Evolutionary conservation across 805 yeast species (phyloP), one percentile per base, ranked within the genome.

Genomic region (Komagataella phaffii): DNA sequence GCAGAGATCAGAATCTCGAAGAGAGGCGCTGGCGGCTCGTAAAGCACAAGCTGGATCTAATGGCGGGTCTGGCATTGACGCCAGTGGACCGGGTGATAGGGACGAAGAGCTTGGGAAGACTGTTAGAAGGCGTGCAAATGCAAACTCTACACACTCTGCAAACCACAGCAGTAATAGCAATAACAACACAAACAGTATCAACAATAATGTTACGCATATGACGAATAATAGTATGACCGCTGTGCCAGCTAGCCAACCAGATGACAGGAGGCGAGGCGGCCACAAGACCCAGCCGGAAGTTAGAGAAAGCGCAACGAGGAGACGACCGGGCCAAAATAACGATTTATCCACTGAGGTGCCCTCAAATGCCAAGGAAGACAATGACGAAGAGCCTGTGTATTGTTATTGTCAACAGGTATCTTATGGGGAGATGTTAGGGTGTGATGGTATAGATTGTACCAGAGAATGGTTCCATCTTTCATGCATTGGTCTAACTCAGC

Each of bases 361-460:
- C 7, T 8, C 46, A 19, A 17, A 18, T 19, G n/a, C 6, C n/a
- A 19, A 19, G 21, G 21, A 45, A 17, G 46, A 19, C 53, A 40
- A 54, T 58, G 54, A 57, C 58, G 74, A 72, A 19, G 97, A 90
- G 61, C 96, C 95, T 0, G 79, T 89, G 2, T 91, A 91, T 64
- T 93, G 99, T 66, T 90, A 91, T 69, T 93, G 99, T 69, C 88
- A 89, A 64, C 96, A 90, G 64, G 96, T 90, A 0, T 91, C 97
- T 3, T 93, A 86, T 63, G 99, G 99, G 17, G 98, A 93, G 62
- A 93, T 93, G 99, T 97, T 93, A 54, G 99, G 96, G 2, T 93
- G 99, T 69, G 99, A 93, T 62, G 97, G 96, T 10, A 90, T 87
- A 43, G 80, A 83, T 53, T 91, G 98, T 70, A 82, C 82, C 63